phyloP scores from a whole-genome alignment of 306 rosid genomes.

The Dryas octopetala region DNA sequence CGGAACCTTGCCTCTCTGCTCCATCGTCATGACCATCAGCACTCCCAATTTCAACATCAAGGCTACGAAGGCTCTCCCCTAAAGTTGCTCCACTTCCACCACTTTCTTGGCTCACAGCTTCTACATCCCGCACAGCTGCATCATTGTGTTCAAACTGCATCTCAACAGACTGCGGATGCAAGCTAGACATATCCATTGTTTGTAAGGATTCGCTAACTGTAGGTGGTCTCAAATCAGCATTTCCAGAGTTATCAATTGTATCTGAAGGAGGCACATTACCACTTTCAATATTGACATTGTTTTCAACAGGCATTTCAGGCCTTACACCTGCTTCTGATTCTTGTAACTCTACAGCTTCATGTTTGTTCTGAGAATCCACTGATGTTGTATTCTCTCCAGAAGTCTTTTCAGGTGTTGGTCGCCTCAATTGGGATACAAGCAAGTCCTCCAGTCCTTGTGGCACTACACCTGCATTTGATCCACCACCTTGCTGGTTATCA shows the following conservation, averaged over 20 bases:
- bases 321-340: conserved; percentile 48
- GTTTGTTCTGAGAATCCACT: conserved; percentile 46
- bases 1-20: conserved; percentile 81
- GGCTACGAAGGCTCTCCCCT: conserved; percentile 96
- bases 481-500: conserved; percentile 71
- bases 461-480: conserved; percentile 59
- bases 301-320: conserved; percentile 54
- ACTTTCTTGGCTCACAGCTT: conserved; percentile 98
- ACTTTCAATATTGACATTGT: conserved; percentile 46
- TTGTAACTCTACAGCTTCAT: conserved; percentile 46
- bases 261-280: conserved; percentile 32
- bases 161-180: conserved; percentile 65
- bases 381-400: conserved; percentile 47
- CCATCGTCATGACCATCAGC: conserved; percentile 97
- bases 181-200: conserved; percentile 40
- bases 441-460: conserved; percentile 92
- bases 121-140: conserved; percentile 74
- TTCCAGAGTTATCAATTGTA: conserved; percentile 35
- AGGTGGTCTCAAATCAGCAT: conserved; percentile 49
- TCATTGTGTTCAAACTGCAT: conserved; percentile 90
- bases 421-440: conserved; percentile 85
- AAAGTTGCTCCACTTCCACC: conserved; percentile 97
- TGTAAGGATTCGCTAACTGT: conserved; percentile 49
- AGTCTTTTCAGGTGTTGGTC: conserved; percentile 57
- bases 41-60: conserved; percentile 98